Evolutionary conservation across 306 rosid genomes (phyloP).

Genomic region (Cucumis melo): DNA sequence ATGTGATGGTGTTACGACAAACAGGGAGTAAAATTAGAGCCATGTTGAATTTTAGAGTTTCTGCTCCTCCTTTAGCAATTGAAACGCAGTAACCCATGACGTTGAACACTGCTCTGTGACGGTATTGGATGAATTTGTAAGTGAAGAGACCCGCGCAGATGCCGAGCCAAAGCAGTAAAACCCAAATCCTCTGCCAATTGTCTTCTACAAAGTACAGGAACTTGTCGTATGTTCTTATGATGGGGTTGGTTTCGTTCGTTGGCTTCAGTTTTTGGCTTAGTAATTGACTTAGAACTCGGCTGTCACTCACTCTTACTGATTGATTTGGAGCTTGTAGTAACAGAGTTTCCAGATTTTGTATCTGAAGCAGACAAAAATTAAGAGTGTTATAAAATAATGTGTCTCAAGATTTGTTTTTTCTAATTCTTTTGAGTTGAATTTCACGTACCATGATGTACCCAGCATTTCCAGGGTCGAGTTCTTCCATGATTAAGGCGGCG

Average conservation of each 20-base stretch:
- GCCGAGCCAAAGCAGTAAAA: slow-evolving; percentile 33
- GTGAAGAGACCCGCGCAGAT: slow-evolving; percentile 21
- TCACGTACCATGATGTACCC: slow-evolving; percentile 41
- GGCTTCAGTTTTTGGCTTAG: slow-evolving; percentile 49
- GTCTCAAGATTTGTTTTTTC: background rate
- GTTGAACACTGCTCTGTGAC: slow-evolving; percentile 17
- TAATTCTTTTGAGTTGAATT: background rate
- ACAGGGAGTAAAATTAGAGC: slow-evolving; percentile 43
- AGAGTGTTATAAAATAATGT: background rate
- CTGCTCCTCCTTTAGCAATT: slow-evolving; percentile 53
- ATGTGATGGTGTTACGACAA: slow-evolving; percentile 55
- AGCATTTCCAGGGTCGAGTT: slow-evolving; percentile 35
- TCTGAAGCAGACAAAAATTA: background rate
- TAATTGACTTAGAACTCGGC: slow-evolving; percentile 35
- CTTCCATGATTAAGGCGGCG: slow-evolving; percentile 54
- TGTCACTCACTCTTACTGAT: slow-evolving; percentile 31
- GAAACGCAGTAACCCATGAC: slow-evolving; percentile 51
- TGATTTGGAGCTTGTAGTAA: slow-evolving; percentile 41
- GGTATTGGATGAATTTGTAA: slow-evolving; percentile 41
- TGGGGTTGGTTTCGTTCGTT: slow-evolving; percentile 25
- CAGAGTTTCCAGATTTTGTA: slow-evolving; percentile 33
- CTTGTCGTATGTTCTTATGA: slow-evolving; percentile 14
- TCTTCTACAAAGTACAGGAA: slow-evolving; percentile 28
- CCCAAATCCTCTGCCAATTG: slow-evolving; percentile 52
- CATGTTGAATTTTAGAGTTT: slow-evolving; percentile 52